These are phyloP conservation scores for Tricholoma flavovirens DNA, from an alignment of 768 basidiomycete species.

Conservation along the genomic window DNA sequence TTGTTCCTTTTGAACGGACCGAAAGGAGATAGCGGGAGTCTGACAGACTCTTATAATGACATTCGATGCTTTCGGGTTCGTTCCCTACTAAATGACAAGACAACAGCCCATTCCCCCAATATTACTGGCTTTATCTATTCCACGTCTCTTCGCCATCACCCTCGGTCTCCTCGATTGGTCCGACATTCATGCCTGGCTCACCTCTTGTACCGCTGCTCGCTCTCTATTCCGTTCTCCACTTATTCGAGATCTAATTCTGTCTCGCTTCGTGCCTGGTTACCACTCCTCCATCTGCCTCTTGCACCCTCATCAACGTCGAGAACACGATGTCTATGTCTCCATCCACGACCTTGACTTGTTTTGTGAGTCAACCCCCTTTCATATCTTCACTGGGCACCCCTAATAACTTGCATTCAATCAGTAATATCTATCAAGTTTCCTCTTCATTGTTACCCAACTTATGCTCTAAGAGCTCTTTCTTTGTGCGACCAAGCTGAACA, in stretches of 20 bases:
- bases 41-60: no score
- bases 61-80: no score
- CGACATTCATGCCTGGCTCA: conserved; percentile 33
- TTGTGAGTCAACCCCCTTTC: conserved; percentile 39
- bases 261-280: conserved; percentile 57
- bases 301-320: conserved; percentile 32
- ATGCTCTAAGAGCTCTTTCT: conserved; percentile 52
- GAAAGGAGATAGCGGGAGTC: neutral
- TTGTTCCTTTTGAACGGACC: neutral
- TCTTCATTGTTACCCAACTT: conserved; percentile 67
- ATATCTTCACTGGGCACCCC: no score
- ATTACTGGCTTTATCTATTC: neutral
- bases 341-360: conserved; percentile 60
- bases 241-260: conserved; percentile 34
- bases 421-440: conserved; percentile 62
- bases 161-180: conserved; percentile 33
- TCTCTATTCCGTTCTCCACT: conserved; percentile 22
- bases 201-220: conserved; percentile 28
- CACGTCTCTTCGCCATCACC: conserved; percentile 12
- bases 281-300: conserved; percentile 35
- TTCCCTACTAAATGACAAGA: neutral
- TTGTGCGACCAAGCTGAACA: conserved; percentile 27
- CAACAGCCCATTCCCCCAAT: neutral
- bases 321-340: conserved; percentile 44
- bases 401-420: conserved; percentile 26